Percentiles rank a stretch among this genome's conserved stretches.
Conservation (phyloP, 495 filamentous ascomycete genomes). For the Letharia columbiana region DNA sequence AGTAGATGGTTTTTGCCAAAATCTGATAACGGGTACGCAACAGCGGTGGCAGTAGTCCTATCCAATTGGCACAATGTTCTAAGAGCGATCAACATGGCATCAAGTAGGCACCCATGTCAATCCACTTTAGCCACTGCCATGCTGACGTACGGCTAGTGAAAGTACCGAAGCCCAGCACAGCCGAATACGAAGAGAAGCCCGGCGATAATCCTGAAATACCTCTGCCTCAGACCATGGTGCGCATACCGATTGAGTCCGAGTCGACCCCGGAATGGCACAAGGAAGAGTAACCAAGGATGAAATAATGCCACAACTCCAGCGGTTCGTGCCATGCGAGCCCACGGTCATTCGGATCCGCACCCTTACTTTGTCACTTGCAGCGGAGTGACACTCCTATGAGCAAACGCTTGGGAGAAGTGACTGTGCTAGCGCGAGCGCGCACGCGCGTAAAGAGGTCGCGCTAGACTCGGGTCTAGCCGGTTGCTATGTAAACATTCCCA, state of each 20-base stretch:
- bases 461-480: constrained; percentile 20
- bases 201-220: constrained; percentile 37
- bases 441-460: constrained; percentile 17
- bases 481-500: constrained; percentile 26
- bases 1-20: constrained; percentile 9
- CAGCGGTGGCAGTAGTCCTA: constrained; percentile 85
- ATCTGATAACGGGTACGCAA: constrained; percentile 21
- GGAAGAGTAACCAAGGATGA: constrained; percentile 11
- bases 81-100: constrained; percentile 88
- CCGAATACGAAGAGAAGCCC: constrained; percentile 31
- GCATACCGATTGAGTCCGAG: constrained; percentile 58
- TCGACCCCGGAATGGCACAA: constrained; percentile 10
- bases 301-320: background rate
- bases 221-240: constrained; percentile 71
- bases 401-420: background rate
- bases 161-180: constrained; percentile 47
- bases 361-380: background rate
- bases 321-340: background rate
- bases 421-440: constrained; percentile 3
- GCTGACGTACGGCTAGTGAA: constrained; percentile 36
- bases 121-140: background rate
- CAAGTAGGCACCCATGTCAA: constrained; percentile 50
- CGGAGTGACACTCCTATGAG: background rate
- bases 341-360: background rate
- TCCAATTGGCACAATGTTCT: constrained; percentile 96